Evolutionary conservation across 2,329 filamentous ascomycete species (phyloP), one percentile per base, ranked within the genome.

Genomic region (Davidsoniella eucalypti): DNA sequence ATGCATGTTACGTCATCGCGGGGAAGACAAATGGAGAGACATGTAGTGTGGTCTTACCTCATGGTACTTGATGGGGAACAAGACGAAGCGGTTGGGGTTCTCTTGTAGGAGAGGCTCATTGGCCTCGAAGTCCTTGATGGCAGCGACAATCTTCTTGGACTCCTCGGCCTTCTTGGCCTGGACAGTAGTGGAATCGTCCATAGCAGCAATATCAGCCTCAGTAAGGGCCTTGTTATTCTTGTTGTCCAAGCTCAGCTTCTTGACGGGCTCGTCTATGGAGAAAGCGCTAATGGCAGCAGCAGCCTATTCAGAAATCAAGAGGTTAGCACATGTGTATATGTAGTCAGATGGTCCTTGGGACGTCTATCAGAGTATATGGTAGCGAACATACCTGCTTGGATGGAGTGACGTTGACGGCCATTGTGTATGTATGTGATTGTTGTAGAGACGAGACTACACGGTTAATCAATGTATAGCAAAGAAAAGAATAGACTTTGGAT

Each of bases 41-140:
- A 23, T 25, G 23, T 21, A 17, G 3, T 12, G 21, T 47, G 10
- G 40, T 76, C 86, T 68, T 70, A 95, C 90, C 82, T 96, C 90
- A 62, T 96, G 88, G 70, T 96, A 95, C 75, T 95, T 95, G 68
- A 98, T 94, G 58, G 92, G 92, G 71, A 98, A 98, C 55, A 98
- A 76, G 53, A 98, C 92, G 62, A 98, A 98, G 60, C 92, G 85
- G 59, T 94, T 79, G 55, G 87, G 83, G 70, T 98, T 98, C 70
- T 96, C 92, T 65, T 87, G 84, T 5, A 98, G 79, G 48, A 98
- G 74, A 52, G 92, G 92, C 75, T 98, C 92, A 52, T 87, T 76
- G 52, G 75, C 75, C 67, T 94, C 86, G 47, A 83, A 73, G 25
- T 75, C 58, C 68, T 82, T 82, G 63, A 80, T 71, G 18, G 67